Conservation (phyloP, 805 yeast genomes). For the Cyberlindnera misumaiensis region DNA sequence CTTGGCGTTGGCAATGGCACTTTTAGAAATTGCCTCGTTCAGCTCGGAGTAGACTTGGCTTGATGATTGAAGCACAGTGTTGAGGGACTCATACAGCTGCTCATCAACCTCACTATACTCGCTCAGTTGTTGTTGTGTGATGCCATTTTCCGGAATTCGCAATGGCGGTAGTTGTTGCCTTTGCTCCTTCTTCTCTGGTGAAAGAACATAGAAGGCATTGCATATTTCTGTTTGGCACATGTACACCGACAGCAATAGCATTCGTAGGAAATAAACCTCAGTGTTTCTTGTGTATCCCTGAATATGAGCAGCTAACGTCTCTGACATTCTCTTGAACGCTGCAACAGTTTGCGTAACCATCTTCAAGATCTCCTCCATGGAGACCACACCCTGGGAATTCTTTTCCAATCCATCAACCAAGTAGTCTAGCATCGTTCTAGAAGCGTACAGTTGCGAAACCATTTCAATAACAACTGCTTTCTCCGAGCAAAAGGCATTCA, state of each 20-base stretch:
- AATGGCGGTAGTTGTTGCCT: constrained; percentile 21
- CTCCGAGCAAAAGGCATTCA: constrained; percentile 52
- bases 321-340: constrained; percentile 49
- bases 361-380: constrained; percentile 10
- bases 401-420: constrained; percentile 51
- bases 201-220: constrained; percentile 51
- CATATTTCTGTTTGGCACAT: constrained; percentile 61
- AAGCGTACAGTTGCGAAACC: constrained; percentile 42
- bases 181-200: constrained; percentile 7
- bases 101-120: constrained; percentile 53
- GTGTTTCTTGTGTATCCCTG: constrained; percentile 43
- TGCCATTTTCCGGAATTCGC: constrained; percentile 14
- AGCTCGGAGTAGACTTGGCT: constrained; percentile 73
- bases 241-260: constrained; percentile 52
- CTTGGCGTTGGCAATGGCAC: constrained; percentile 50
- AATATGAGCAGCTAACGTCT: constrained; percentile 41
- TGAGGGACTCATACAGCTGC: constrained; percentile 58
- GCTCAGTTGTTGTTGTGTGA: constrained; percentile 20
- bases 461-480: constrained; percentile 47
- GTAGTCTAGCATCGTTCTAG: constrained; percentile 49
- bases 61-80: constrained; percentile 59
- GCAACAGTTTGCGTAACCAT: constrained; percentile 11
- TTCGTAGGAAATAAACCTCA: constrained; percentile 59
- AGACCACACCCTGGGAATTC: constrained; percentile 7
- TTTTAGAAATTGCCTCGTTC: constrained; percentile 57